Evolutionary conservation across 148 eudicot genomes (phyloP), one percentile per base, ranked within the genome.

Genomic region (Rhododendron molle): DNA sequence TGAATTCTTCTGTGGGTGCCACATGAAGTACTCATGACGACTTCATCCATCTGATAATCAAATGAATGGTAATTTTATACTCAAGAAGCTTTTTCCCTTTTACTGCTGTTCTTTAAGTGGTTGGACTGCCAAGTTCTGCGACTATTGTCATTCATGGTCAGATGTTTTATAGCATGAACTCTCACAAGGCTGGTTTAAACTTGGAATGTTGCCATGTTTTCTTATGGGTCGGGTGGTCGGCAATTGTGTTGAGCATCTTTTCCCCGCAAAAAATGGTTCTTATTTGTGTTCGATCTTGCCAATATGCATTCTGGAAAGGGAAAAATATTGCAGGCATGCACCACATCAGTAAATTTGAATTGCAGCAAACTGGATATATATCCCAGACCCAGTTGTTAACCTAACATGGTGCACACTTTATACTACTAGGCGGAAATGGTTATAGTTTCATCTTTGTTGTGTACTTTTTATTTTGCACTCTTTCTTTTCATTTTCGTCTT

Each of bases 1-100:
- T 94, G 83, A 88, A 92, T 85, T 88, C 92, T 11, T 91, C 92
- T 49, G 78, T 88, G 86, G 89, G 89, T 65, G 85, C 87, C 78
- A 85, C 90, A 20, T 90, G 84, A 90, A 46, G 60, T 56, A 65
- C 65, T 36, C 28, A 3, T 14, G 76, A 38, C 50, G 36, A 84
- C 83, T 79, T 15, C 54, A 30, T 69, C 81, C 80, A 5, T 78
- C 73, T 73, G 50, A 32, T 16, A 82, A 49, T 76, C 21, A 82
- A n/a, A 18, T 50, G 23, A 30, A 34, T 76, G 81, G 28, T 81
- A 74, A 73, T 74, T 50, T 67, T 50, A 47, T 28, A 47, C 21
- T 28, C 18, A 47, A 71, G 69, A 62, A 40, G 47, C 26, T 26
- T 21, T 83, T 2, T 30, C 77, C 36, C 23, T 34, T 60, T 32